Base-by-base conservation (phyloP, 2,329 filamentous ascomycete species). In the Cytospora paraplurivora region DNA sequence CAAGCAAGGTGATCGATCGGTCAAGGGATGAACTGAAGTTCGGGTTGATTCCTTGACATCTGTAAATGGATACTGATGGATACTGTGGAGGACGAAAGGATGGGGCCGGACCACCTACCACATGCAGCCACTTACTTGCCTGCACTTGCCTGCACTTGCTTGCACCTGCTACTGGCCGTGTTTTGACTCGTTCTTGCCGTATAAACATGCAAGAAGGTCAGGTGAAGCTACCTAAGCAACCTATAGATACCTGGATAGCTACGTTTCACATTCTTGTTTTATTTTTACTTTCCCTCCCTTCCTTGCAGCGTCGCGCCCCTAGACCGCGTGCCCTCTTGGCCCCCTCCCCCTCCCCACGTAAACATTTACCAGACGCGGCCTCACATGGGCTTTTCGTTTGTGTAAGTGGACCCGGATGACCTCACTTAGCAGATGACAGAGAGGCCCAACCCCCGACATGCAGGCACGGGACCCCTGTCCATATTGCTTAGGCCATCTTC, bases 31-130 rank as follows among this genome's bases (percentile, higher is more conserved):
- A 27, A 27, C 27, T 27, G 27, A 27, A 27, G 50, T 10, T 41
- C 7, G 19, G 10, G 6, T 60, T 38, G 58, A 61, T 55, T 27
- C 27, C 58, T 61, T 50, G 58, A 55, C 53, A 54, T 61, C 51
- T 61, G 32, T 37, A 61, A 51, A 61, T 55, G 38, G 37, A 55
- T 49, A 27, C 27, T n/a, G 19, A 19, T 44, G 41, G 19, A n/a
- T 19, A 61, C 11, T 61, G 58, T 60, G 58, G 58, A 60, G 58
- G 57, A 59, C 49, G 49, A 50, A 50, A 60, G 58, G 57, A 59
- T 49, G 49, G 58, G 51, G 27, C 50, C 37, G 50, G 50, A 15
- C 58, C 49, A 59, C 49, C 13, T 17, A 8, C 50, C 58, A 60
- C 35, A 58, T 50, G 41, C 56, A 58, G 56, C 56, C 49, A 7